A percentile compares a stretch with the other conserved stretches of the same genome.
These are phyloP conservation scores for Aspergillus udagawae DNA, from an alignment of 2,329 filamentous ascomycete genomes.

Conservation along the genomic window DNA sequence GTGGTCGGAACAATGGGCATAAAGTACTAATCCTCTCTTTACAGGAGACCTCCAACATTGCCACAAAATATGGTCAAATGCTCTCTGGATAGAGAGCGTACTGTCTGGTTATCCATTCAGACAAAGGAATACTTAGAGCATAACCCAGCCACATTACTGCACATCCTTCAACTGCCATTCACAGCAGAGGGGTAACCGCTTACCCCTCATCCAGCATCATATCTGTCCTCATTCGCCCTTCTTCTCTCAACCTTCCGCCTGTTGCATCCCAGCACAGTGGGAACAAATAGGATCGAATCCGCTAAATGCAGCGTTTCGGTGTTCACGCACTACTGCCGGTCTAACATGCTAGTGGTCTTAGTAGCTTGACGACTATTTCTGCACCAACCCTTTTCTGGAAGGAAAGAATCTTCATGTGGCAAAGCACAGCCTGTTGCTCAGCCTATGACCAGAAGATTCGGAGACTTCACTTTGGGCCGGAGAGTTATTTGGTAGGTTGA, in stretches of 20 bases:
- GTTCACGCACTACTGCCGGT: not conserved
- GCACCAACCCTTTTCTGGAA: not conserved
- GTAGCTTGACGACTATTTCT: not conserved
- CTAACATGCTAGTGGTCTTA: not conserved
- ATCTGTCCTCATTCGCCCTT: not conserved
- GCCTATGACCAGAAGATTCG: not conserved
- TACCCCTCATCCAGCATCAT: not conserved
- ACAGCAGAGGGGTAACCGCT: not conserved
- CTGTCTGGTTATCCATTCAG: not conserved
- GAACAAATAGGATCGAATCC: conserved; percentile 3
- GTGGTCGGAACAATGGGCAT: too few relatives aligned
- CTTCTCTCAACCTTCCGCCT: not conserved
- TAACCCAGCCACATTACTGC: not conserved
- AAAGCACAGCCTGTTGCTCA: not conserved
- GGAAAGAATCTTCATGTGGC: not conserved
- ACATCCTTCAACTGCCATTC: not conserved
- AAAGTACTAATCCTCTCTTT: too few relatives aligned
- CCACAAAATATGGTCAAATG: too few relatives aligned
- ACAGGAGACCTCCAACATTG: too few relatives aligned
- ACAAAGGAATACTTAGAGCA: too few relatives aligned
- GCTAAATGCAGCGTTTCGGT: not conserved
- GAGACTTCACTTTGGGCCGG: not conserved
- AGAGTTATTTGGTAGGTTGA: not conserved
- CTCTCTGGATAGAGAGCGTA: not conserved
- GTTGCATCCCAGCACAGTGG: conserved; percentile 1